Conservation (phyloP, 352 stramenopile species). For the Phytophthora cryptogea region DNA sequence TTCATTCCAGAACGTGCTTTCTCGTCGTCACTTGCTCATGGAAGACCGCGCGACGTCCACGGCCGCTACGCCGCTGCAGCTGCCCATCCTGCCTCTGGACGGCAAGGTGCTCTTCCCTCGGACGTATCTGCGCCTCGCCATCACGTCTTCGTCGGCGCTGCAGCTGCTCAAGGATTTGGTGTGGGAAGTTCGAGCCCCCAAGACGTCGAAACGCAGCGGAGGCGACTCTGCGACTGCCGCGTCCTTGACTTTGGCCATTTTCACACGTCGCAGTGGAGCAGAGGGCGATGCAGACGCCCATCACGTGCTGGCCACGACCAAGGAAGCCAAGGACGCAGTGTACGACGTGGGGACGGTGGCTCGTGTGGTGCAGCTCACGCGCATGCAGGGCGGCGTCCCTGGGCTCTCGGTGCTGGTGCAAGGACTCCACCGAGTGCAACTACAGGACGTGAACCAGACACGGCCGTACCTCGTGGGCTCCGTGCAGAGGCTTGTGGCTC, state of each 20-base stretch:
- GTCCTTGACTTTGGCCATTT: conserved; percentile 66
- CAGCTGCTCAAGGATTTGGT: conserved; percentile 81
- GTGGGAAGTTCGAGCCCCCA: conserved; percentile 69
- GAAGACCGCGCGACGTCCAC: conserved; percentile 27
- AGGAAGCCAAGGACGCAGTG: conserved; percentile 38
- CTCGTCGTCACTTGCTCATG: conserved; percentile 9
- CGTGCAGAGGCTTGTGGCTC: conserved; percentile 38
- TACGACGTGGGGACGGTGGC: conserved; percentile 67
- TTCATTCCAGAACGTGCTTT: conserved; percentile 30
- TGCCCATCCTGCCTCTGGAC: conserved; percentile 72
- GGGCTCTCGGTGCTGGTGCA: conserved; percentile 77
- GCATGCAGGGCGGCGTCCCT: conserved; percentile 49
- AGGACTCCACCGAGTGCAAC: conserved; percentile 54
- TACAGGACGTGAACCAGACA: conserved; percentile 53
- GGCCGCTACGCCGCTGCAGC: conserved; percentile 34
- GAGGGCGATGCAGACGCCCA: conserved; percentile 20
- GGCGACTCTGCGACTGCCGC: conserved; percentile 22
- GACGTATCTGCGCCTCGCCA: conserved; percentile 74
- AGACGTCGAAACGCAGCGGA: conserved; percentile 34
- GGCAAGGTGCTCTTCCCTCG: conserved; percentile 77
- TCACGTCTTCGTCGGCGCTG: conserved; percentile 62
- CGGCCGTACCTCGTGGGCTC: conserved; percentile 62
- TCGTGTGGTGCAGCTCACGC: conserved; percentile 77
- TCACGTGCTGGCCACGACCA: conserved; percentile 22
- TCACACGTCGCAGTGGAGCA: conserved; percentile 49